Evolutionary conservation across 352 stramenopile genomes (phyloP).

Genomic region (Phytophthora niederhauseri): DNA sequence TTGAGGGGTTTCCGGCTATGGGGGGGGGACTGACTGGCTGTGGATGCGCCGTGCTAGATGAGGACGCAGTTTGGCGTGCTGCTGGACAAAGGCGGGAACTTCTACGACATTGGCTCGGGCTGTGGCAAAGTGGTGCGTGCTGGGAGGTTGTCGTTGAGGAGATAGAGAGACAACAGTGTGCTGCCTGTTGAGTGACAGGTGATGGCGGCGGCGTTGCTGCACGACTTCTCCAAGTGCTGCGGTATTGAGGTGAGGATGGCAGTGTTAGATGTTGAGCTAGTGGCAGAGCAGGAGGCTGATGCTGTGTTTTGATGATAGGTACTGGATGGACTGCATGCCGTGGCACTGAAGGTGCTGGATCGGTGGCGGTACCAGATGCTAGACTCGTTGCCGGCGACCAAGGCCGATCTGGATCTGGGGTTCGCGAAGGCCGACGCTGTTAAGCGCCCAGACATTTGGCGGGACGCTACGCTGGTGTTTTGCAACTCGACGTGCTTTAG

Average conservation of each 20-base stretch:
- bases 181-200: slow-evolving; percentile 32
- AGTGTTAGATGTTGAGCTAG: not conserved
- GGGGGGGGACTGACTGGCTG: not conserved
- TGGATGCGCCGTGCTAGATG: slow-evolving; percentile 41
- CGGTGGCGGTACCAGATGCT: slow-evolving; percentile 73
- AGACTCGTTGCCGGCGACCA: slow-evolving; percentile 52
- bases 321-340: slow-evolving; percentile 62
- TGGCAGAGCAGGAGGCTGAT: not conserved
- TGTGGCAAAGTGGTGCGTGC: slow-evolving; percentile 75
- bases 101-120: slow-evolving; percentile 74
- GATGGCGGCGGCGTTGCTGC: slow-evolving; percentile 61
- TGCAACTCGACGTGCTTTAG: slow-evolving; percentile 79
- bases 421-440: slow-evolving; percentile 57
- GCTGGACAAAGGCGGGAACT: slow-evolving; percentile 66
- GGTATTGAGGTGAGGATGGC: slow-evolving; percentile 50
- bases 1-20: too few species aligned
- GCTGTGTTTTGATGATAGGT: slow-evolving; percentile 21
- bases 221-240: slow-evolving; percentile 71
- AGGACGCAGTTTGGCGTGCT: slow-evolving; percentile 60
- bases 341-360: slow-evolving; percentile 67
- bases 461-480: slow-evolving; percentile 63
- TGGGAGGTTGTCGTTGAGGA: not conserved
- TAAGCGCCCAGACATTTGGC: slow-evolving; percentile 53
- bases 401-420: slow-evolving; percentile 59
- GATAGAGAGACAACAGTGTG: not conserved